Conservation (phyloP, 2,329 filamentous ascomycete genomes). For the Intubia oerlemansii region DNA sequence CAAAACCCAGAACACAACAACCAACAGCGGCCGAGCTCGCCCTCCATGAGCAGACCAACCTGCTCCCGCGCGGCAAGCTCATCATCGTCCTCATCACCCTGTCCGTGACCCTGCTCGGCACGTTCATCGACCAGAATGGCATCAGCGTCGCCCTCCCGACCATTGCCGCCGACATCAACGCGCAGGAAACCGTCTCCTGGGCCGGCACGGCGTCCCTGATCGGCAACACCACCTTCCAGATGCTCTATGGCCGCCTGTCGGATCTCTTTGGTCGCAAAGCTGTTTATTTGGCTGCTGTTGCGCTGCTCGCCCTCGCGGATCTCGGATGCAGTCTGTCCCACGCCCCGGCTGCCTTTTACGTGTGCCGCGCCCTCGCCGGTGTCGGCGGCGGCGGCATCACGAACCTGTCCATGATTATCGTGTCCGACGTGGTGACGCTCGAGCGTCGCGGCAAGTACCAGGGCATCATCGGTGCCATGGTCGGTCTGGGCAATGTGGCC, state of each 20-base stretch:
- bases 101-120: constrained; percentile 30
- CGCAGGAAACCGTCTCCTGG: constrained; percentile 30
- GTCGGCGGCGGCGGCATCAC: constrained; percentile 40
- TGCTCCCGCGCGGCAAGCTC: constrained; percentile 27
- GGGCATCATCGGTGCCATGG: constrained; percentile 18
- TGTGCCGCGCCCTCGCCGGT: constrained; percentile 36
- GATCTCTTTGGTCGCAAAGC: constrained; percentile 40
- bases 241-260: constrained; percentile 39
- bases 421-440: constrained; percentile 36
- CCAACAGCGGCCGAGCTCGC: constrained; percentile 5
- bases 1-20: too few relatives aligned
- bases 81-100: constrained; percentile 28
- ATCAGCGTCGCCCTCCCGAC: constrained; percentile 29
- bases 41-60: constrained; percentile 24
- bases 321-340: constrained; percentile 35
- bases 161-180: constrained; percentile 20
- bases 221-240: constrained; percentile 39
- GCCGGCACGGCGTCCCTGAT: constrained; percentile 30
- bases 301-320: constrained; percentile 31
- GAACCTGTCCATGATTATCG: constrained; percentile 37
- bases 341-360: constrained; percentile 34
- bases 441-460: constrained; percentile 35
- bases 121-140: constrained; percentile 35
- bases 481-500: constrained; percentile 19
- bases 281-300: constrained; percentile 30